These are phyloP conservation scores for Phialophora expanda DNA, from an alignment of 2,329 filamentous ascomycete genomes.

Conservation along the genomic window DNA sequence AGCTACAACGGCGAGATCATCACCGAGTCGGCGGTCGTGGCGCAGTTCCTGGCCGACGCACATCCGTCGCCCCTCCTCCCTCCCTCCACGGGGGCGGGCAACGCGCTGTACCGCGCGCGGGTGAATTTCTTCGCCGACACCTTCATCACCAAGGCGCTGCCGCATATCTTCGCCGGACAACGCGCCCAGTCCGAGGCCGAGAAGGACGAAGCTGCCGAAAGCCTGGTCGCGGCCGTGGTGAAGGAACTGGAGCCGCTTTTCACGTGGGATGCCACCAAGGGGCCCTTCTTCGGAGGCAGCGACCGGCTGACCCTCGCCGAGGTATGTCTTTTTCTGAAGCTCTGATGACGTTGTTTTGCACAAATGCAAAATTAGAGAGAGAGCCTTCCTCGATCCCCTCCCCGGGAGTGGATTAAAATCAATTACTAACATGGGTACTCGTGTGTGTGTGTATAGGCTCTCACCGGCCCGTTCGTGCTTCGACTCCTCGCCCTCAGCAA, in stretches of 20 bases:
- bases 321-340: slow-evolving; percentile 62
- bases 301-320: slow-evolving; percentile 73
- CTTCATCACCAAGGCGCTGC: slow-evolving; percentile 66
- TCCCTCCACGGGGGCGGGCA: slow-evolving; percentile 42
- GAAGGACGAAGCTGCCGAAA: slow-evolving; percentile 54
- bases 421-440: no score
- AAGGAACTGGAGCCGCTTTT: slow-evolving; percentile 59
- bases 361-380: no score
- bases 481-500: slow-evolving; percentile 58
- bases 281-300: slow-evolving; percentile 69
- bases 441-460: slow-evolving; percentile 48
- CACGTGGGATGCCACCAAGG: slow-evolving; percentile 41
- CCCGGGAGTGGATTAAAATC: no score
- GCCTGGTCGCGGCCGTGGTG: slow-evolving; percentile 56
- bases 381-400: no score
- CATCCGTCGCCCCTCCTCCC: slow-evolving; percentile 68
- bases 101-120: slow-evolving; percentile 67
- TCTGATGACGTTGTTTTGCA: no score
- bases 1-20: slow-evolving; percentile 59
- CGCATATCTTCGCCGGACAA: slow-evolving; percentile 47
- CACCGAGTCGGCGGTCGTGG: slow-evolving; percentile 74
- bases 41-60: slow-evolving; percentile 72
- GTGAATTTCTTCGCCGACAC: slow-evolving; percentile 76
- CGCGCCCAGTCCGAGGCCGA: slow-evolving; percentile 9
- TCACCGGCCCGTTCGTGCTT: slow-evolving; percentile 70